Base-by-base conservation (phyloP, 805 yeast species). In the Candida montana region DNA sequence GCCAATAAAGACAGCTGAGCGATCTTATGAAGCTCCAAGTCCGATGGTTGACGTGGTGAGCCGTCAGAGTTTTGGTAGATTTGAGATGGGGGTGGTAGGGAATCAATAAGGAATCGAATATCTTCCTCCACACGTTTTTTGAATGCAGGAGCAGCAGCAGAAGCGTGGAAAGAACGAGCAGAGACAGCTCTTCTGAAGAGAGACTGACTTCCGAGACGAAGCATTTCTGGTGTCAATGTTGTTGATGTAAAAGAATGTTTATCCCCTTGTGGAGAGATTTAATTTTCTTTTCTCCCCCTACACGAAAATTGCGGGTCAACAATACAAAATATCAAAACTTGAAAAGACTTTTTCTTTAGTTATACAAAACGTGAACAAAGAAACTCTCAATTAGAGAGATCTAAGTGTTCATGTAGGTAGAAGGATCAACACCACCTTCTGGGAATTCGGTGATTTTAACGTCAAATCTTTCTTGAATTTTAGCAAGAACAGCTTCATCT, bases 401-500 rank as follows among this genome's bases (percentile, higher is more conserved):
- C 62, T 71, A 89, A 54, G 95, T 84, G 80, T 91, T 91, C 95
- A 93, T 90, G 73, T 91, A 91, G 57, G 97, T 89, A 42, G 96
- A 81, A 55, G 97, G 90, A 65, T 93, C 99, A 58, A 91, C 88
- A 68, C 98, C 97, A 64, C 87, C 98, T 61, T 83, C 97, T 48
- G 99, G 98, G 81, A 87, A 90, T 59, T 86, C 95, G 47, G 89
- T 74, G 61, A 91, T 81, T 71, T 90, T 87, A 54, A 93, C 98
- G 65, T 91, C 97, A 68, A 93, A 93, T 71, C 98, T 82, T 55
- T 87, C 95, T 74, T 93, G 99, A 63, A 93, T 93, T 70, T 88
- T 83, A 59, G 77, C 84, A 65, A 93, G 75, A 33, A 90, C 85
- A 69, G 83, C 87, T 67, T 88, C 89, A 62, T 93, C 99, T 50